Percentiles rank a stretch among this genome's conserved stretches.
phyloP scores from a whole-genome alignment of 169 alveolate genomes.

The Plasmodium gonderi region DNA sequence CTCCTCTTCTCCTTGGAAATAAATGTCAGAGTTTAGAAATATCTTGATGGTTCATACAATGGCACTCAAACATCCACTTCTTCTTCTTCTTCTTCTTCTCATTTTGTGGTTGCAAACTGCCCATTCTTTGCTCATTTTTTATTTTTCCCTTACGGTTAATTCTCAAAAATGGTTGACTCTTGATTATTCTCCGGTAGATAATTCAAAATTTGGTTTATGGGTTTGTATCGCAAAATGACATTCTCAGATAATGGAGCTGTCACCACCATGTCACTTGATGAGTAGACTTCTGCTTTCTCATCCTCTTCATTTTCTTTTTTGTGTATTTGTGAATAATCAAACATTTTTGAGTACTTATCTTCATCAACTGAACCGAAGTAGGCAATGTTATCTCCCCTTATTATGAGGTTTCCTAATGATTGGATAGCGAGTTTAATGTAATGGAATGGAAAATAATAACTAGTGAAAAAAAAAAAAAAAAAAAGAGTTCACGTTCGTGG shows the following conservation, averaged over 20 bases:
- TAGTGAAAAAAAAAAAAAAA: background rate
- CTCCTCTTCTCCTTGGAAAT: background rate
- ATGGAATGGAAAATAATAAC: background rate
- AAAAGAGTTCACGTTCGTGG: background rate
- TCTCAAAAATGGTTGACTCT: conserved; percentile 36
- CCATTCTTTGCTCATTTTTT: background rate
- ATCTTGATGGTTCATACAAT: too few species aligned
- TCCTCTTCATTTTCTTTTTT: background rate
- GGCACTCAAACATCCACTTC: too few species aligned
- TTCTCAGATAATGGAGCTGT: background rate
- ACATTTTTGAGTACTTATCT: conserved; percentile 76
- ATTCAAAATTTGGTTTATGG: conserved; percentile 36
- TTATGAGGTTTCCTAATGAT: conserved; percentile 78
- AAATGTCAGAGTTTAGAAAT: background rate
- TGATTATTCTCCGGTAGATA: conserved; percentile 1
- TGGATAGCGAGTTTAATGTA: background rate
- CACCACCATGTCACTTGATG: background rate
- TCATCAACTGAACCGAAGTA: conserved; percentile 85
- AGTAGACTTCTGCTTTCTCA: background rate
- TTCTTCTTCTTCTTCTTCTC: background rate
- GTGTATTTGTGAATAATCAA: conserved; percentile 67
- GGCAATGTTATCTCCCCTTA: conserved; percentile 86
- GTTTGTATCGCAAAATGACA: conserved; percentile 23
- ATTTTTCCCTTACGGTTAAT: background rate
- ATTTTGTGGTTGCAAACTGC: background rate